Conservation (phyloP, 2,329 filamentous ascomycete species). For the Delphinella strobiligena region DNA sequence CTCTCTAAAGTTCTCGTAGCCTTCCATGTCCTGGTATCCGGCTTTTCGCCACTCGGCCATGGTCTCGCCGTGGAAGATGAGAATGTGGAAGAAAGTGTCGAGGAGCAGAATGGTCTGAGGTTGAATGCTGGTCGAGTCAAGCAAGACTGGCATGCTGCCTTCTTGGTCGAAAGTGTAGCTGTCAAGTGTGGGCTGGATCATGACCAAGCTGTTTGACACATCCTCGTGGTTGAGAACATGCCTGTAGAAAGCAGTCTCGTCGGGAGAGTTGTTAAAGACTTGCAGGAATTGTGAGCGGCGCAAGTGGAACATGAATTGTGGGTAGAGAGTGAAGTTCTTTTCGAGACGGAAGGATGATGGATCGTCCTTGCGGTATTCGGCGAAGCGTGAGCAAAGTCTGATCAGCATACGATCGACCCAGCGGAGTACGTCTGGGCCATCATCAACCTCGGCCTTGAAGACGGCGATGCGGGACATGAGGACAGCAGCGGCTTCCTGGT, state of each 20-base stretch:
- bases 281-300: constrained; percentile 94
- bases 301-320: constrained; percentile 99
- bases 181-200: constrained; percentile 97
- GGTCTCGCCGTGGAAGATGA: constrained; percentile 98
- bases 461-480: constrained; percentile 99
- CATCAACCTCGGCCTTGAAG: constrained; percentile 96
- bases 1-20: constrained; percentile 88
- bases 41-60: constrained; percentile 97
- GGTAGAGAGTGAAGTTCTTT: constrained; percentile 98
- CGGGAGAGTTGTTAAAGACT: constrained; percentile 98
- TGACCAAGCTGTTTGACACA: constrained; percentile 89
- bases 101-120: constrained; percentile 85
- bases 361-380: constrained; percentile 96
- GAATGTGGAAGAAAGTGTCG: constrained; percentile 98
- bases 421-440: constrained; percentile 92
- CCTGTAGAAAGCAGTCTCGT: constrained; percentile 97
- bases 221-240: constrained; percentile 97
- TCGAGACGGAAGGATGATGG: constrained; percentile 92
- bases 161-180: constrained; percentile 97
- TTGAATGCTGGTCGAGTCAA: constrained; percentile 94
- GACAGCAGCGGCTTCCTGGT: constrained; percentile 93
- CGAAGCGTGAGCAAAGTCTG: constrained; percentile 86
- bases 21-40: constrained; percentile 94
- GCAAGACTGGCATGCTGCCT: constrained; percentile 78
- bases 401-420: constrained; percentile 99